Evolutionary conservation across 176 grass and related monocot species (phyloP).

Genomic region (Pharus latifolius): DNA sequence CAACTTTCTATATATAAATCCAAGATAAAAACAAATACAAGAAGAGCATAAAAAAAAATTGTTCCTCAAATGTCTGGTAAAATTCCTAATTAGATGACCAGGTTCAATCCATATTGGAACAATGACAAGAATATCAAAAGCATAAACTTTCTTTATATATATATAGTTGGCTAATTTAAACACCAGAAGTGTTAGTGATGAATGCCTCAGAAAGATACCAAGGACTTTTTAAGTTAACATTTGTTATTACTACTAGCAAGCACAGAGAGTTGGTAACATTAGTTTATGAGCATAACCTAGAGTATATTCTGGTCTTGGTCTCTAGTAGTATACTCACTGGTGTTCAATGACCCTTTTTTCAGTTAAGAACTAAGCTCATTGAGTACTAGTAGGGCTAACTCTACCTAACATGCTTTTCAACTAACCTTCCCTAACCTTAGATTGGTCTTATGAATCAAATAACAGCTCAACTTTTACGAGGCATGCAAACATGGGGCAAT

Average conservation of each 20-base stretch:
- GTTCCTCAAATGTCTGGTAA: not conserved
- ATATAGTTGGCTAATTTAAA: not conserved
- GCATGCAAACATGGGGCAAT: too few relatives aligned
- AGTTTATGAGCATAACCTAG: not conserved
- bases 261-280: not conserved
- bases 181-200: not conserved
- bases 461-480: too few relatives aligned
- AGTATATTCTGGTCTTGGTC: not conserved
- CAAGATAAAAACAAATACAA: not conserved
- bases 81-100: not conserved
- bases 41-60: not conserved
- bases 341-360: constrained; percentile 11
- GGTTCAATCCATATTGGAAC: not conserved
- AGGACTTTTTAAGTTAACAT: not conserved
- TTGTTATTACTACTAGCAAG: not conserved
- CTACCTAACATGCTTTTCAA: not conserved
- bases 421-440: not conserved
- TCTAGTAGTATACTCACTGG: too few relatives aligned
- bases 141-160: too few relatives aligned
- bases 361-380: not conserved
- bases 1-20: not conserved
- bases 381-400: not conserved
- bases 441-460: too few relatives aligned
- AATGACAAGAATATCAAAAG: not conserved
- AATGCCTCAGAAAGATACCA: not conserved